A percentile compares a stretch with the other conserved stretches of the same genome.
Evolutionary conservation across 2,329 filamentous ascomycete species (phyloP).

Genomic region (Cadophora malorum): DNA sequence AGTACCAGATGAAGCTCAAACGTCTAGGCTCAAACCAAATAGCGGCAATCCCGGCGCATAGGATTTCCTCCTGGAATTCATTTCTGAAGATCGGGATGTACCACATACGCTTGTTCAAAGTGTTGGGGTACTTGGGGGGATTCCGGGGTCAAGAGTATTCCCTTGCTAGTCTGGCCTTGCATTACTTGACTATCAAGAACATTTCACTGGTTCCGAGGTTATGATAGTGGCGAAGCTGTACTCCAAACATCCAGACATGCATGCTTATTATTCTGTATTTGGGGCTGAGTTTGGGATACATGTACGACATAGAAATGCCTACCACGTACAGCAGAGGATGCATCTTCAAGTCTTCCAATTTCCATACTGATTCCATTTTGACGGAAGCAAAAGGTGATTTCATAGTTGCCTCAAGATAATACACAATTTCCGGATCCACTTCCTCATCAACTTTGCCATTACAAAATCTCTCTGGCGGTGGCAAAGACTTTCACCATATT

Average conservation of each 20-base stretch:
- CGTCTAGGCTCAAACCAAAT: background rate
- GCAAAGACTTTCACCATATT: conserved; percentile 5
- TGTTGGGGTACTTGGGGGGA: conserved; percentile 5
- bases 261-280: background rate
- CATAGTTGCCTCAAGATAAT: background rate
- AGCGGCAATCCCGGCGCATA: background rate
- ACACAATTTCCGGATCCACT: background rate
- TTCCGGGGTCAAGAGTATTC: background rate
- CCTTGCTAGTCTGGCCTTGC: background rate
- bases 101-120: conserved; percentile 3
- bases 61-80: background rate
- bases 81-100: background rate
- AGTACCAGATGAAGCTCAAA: background rate
- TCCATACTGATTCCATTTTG: background rate
- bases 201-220: conserved; percentile 7
- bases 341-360: background rate
- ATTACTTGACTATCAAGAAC: background rate
- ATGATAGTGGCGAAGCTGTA: conserved; percentile 4
- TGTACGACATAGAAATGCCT: background rate
- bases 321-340: background rate
- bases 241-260: background rate
- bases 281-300: background rate
- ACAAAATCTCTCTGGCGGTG: background rate
- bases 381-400: background rate
- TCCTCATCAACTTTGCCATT: background rate